phyloP scores from a whole-genome alignment of 192 early-diverging fungal species.

The Neocallimastix lanati region DNA sequence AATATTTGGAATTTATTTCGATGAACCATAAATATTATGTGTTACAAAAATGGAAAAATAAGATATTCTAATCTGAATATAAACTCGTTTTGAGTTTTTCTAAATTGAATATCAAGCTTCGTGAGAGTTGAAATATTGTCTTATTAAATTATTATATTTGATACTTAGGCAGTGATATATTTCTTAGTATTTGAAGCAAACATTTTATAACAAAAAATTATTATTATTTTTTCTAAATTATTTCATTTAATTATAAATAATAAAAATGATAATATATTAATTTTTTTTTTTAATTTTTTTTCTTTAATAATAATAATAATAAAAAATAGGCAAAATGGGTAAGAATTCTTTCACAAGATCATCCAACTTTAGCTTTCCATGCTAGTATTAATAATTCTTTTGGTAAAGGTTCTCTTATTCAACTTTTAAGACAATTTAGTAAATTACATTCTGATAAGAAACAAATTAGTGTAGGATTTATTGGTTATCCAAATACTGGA shows the following conservation, averaged over 20 bases:
- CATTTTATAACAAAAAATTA: no score
- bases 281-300: no score
- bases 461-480: slow-evolving; percentile 94
- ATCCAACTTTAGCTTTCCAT: slow-evolving; percentile 96
- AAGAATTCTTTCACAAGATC: slow-evolving; percentile 66
- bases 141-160: neutral
- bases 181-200: slow-evolving; percentile 23
- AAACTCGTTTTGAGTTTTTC: slow-evolving; percentile 28
- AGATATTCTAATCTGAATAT: slow-evolving; percentile 9
- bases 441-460: slow-evolving; percentile 89
- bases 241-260: no score
- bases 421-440: slow-evolving; percentile 93
- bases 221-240: no score
- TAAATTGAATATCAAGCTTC: neutral
- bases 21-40: slow-evolving; percentile 7
- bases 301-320: no score
- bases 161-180: slow-evolving; percentile 2
- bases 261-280: no score
- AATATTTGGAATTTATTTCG: no score
- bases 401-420: slow-evolving; percentile 92
- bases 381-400: slow-evolving; percentile 98
- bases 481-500: slow-evolving; percentile 31
- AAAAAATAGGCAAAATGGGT: slow-evolving; percentile 89
- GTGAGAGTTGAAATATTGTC: slow-evolving; percentile 17
- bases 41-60: slow-evolving; percentile 40